phyloP scores from a whole-genome alignment of 805 yeast species.

The Priceomyces haplophilus region DNA sequence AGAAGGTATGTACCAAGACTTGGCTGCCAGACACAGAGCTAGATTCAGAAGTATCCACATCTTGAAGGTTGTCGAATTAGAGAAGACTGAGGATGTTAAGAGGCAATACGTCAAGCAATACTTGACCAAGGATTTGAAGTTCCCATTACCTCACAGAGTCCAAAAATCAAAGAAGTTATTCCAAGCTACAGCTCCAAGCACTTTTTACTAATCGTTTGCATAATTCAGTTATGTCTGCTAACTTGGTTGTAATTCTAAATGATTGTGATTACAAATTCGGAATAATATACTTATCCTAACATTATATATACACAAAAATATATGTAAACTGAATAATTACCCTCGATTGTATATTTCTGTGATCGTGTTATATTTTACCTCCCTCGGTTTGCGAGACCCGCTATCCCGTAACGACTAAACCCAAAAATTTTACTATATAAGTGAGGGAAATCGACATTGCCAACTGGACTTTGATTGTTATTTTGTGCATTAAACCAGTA shows the following conservation, averaged over 20 bases:
- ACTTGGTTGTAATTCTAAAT: constrained; percentile 12
- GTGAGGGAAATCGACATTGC: neutral
- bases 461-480: too few species aligned
- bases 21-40: constrained; percentile 99
- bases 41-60: constrained; percentile 99
- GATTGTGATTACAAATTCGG: constrained; percentile 9
- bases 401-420: too few species aligned
- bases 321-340: constrained; percentile 6
- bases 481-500: too few species aligned
- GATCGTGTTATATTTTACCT: too few species aligned
- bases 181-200: constrained; percentile 92
- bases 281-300: constrained; percentile 9
- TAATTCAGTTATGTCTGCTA: constrained; percentile 8
- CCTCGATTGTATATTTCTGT: too few species aligned
- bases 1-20: constrained; percentile 97
- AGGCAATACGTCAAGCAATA: constrained; percentile 99
- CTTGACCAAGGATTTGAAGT: constrained; percentile 90
- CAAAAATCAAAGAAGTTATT: constrained; percentile 84
- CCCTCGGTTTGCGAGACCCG: constrained; percentile 3
- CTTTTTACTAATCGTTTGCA: constrained; percentile 74
- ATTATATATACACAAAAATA: constrained; percentile 9
- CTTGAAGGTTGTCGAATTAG: constrained; percentile 98
- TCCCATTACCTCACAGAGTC: constrained; percentile 99
- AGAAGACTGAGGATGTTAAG: constrained; percentile 96
- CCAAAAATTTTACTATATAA: too few species aligned